Evolutionary conservation across 352 stramenopile species (phyloP), one percentile per base, ranked within the genome.

Genomic region (Plasmopara viticola): DNA sequence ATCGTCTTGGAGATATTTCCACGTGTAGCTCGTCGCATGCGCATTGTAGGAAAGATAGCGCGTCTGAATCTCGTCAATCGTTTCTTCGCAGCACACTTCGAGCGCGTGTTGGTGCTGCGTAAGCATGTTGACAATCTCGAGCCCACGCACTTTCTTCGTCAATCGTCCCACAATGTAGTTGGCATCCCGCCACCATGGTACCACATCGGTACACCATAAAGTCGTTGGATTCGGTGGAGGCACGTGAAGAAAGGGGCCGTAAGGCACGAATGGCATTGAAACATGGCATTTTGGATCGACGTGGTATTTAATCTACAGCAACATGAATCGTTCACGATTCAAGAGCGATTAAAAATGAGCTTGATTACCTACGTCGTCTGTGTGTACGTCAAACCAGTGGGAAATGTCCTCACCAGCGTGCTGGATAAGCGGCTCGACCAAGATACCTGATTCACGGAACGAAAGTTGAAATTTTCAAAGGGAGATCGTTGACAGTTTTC

Each of bases 11-110:
- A 93, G 53, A 47, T 68, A 69, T 59, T 97, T 97, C 90, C 90
- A 97, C 44, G 88, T 97, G 68, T 97, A 97, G 70, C 86, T 97
- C 12, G 34, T 70, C 13, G 89, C 89, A 52, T 97, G 90, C 8
- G 84, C 74, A 58, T 97, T 97, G 49, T 82, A 80, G 29, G 66
- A 49, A 14, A 92, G 58, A 64, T 96, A 97, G 30, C 90, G 83
- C 18, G 63, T 73, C 50, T 92, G 86, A 45, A 97, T 96, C 31
- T 96, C 87, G 3, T 76, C 62, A 18, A 96, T 74, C 9, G 87
- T 93, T 48, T 97, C 88, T 57, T 96, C 87, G 20, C 65, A 76
- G 54, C 87, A 94, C 13, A 97, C 85, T 44, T 90, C 64, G 9
- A 97, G 71, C 12, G 75, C 64, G 51, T 95, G 78, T 28, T 55